These are phyloP conservation scores for Auricularia heimuer DNA, from an alignment of 768 basidiomycete species.

Conservation along the genomic window DNA sequence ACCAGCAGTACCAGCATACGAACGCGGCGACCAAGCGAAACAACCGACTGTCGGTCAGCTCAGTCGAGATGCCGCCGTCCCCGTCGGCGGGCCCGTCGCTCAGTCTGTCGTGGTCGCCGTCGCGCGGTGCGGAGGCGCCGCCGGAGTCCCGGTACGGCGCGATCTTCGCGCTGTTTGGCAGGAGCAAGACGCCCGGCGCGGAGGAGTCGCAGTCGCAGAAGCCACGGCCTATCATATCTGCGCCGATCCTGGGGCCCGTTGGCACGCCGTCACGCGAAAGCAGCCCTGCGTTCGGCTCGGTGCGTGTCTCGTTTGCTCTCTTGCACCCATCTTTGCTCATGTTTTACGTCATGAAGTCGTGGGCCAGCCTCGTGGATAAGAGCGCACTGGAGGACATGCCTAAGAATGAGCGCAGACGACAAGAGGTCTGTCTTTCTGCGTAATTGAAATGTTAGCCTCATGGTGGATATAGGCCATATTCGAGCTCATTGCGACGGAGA, in stretches of 20 bases:
- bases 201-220: slow-evolving; percentile 2
- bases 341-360: slow-evolving; percentile 43
- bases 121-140: slow-evolving; percentile 30
- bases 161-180: slow-evolving; percentile 10
- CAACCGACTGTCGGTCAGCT: slow-evolving; percentile 42
- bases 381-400: slow-evolving; percentile 76
- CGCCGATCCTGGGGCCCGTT: slow-evolving; percentile 37
- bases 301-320: slow-evolving; percentile 23
- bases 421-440: slow-evolving; percentile 49
- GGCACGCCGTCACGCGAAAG: slow-evolving; percentile 30
- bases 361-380: slow-evolving; percentile 87
- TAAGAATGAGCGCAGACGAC: slow-evolving; percentile 66
- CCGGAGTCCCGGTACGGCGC: slow-evolving; percentile 23
- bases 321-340: not conserved
- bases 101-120: slow-evolving; percentile 14
- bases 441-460: not conserved
- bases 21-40: slow-evolving; percentile 25
- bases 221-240: slow-evolving; percentile 49
- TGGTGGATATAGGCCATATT: slow-evolving; percentile 60
- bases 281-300: slow-evolving; percentile 61
- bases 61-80: slow-evolving; percentile 23
- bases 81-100: slow-evolving; percentile 17
- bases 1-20: slow-evolving; percentile 67
- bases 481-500: slow-evolving; percentile 87
- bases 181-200: slow-evolving; percentile 14